These are phyloP conservation scores for Aurinia saxatilis DNA, from an alignment of 345 rosid genomes.

Conservation along the genomic window DNA sequence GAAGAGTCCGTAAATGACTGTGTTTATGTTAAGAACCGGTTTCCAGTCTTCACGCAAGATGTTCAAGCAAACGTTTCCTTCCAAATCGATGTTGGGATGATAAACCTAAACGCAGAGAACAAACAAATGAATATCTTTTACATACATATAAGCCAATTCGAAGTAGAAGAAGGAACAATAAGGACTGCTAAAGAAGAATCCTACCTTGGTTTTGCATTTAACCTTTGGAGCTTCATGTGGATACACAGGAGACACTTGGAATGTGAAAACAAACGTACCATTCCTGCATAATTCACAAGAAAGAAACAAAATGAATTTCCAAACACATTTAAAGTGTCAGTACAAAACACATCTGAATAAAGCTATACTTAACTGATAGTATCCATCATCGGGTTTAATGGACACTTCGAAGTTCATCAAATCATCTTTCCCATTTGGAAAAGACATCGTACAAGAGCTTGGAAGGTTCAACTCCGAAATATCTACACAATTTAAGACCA, in stretches of 20 bases:
- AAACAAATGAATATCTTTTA: background rate
- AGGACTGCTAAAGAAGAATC: background rate
- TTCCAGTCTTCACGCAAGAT: conserved; percentile 98
- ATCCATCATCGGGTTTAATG: conserved; percentile 82
- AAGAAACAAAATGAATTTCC: background rate
- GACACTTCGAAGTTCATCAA: conserved; percentile 79
- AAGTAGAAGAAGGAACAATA: background rate
- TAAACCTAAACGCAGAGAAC: conserved; percentile 49
- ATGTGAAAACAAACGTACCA: conserved; percentile 80
- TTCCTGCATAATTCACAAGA: conserved; percentile 34
- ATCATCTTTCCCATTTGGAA: conserved; percentile 77
- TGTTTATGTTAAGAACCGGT: conserved; percentile 93
- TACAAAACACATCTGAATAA: background rate
- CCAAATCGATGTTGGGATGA: conserved; percentile 98
- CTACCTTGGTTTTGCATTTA: conserved; percentile 96
- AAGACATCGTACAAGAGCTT: conserved; percentile 54
- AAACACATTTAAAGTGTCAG: background rate
- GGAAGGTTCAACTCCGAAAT: conserved; percentile 76
- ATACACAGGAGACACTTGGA: conserved; percentile 80
- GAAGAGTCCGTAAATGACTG: conserved; percentile 75
- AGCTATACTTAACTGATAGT: conserved; percentile 51
- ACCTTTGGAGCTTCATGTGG: conserved; percentile 98
- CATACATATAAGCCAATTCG: background rate
- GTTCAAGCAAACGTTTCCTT: conserved; percentile 94
- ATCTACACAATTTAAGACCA: conserved; percentile 27